These are phyloP conservation scores for Exserohilum turcica DNA, from an alignment of 2,329 filamentous ascomycete species.

Conservation along the genomic window DNA sequence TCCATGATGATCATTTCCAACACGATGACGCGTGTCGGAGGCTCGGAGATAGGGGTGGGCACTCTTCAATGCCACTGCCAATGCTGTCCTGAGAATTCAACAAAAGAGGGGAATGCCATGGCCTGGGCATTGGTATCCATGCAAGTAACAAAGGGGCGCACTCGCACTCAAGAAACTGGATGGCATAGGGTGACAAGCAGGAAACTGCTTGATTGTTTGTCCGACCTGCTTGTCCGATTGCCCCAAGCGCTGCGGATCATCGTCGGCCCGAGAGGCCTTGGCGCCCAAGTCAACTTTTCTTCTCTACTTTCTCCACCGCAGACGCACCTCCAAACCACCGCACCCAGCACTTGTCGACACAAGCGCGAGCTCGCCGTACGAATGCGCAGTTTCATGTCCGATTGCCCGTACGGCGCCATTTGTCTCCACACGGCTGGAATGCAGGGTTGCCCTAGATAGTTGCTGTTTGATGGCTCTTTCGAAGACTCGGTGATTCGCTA, in stretches of 20 bases:
- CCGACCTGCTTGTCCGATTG: no score
- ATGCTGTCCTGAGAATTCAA: not conserved
- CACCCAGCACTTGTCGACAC: constrained; percentile 3
- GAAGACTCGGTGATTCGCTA: constrained; percentile 80
- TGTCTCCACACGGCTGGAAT: not conserved
- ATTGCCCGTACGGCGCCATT: constrained; percentile 1
- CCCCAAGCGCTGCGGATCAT: constrained; percentile 8
- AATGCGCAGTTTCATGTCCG: constrained; percentile 4
- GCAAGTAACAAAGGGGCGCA: no score
- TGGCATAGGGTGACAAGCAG: not conserved
- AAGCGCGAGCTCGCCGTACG: not conserved
- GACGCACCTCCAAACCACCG: not conserved
- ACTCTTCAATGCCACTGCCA: no score
- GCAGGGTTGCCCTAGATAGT: not conserved
- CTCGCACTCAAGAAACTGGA: not conserved
- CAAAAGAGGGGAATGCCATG: no score
- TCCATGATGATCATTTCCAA: no score
- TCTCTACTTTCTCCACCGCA: not conserved
- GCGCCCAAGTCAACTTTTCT: constrained; percentile 13
- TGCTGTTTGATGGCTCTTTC: constrained; percentile 76
- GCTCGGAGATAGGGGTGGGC: no score
- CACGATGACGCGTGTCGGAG: no score
- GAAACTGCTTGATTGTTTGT: no score
- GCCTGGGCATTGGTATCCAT: no score
- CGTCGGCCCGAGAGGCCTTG: constrained; percentile 10